Percentiles rank a stretch among this genome's conserved stretches.
phyloP scores from a whole-genome alignment of 176 grass and related monocot genomes.

The Musa itinerans region DNA sequence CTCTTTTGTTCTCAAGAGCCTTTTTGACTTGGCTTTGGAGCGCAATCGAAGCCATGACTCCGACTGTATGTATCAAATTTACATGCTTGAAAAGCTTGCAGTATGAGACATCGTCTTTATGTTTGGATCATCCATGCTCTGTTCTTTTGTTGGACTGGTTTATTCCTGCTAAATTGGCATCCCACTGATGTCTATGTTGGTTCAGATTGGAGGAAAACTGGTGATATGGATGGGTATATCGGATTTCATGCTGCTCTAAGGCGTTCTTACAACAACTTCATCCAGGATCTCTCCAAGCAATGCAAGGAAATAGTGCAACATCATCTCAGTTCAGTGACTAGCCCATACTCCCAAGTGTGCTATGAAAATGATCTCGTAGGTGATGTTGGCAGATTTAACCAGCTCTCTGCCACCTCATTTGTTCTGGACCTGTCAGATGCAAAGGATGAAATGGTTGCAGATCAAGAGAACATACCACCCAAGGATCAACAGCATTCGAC shows the following conservation, averaged over 20 bases:
- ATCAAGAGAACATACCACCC: conserved; percentile 81
- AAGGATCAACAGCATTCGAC: conserved; percentile 66
- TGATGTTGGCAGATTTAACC: conserved; percentile 43
- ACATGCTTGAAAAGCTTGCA: no score
- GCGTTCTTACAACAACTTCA: conserved; percentile 72
- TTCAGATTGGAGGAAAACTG: conserved; percentile 47
- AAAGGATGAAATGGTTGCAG: conserved; percentile 29
- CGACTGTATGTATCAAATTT: conserved; percentile 31
- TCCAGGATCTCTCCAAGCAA: conserved; percentile 73
- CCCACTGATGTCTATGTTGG: background rate
- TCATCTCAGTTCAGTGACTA: conserved; percentile 81
- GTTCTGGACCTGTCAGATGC: conserved; percentile 67
- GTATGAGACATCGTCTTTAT: no score
- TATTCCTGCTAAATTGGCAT: background rate
- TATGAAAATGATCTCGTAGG: conserved; percentile 53
- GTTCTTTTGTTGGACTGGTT: no score
- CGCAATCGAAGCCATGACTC: conserved; percentile 49
- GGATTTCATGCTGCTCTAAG: conserved; percentile 85
- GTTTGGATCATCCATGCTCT: no score
- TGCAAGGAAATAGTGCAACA: conserved; percentile 88
- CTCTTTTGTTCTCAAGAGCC: conserved; percentile 82
- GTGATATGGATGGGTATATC: conserved; percentile 84
- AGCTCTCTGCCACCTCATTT: conserved; percentile 44
- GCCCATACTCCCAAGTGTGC: conserved; percentile 82
- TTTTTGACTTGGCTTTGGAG: conserved; percentile 92